These are phyloP conservation scores for Solanum pimpinellifolium DNA, from an alignment of 257 asterid species.

Conservation along the genomic window DNA sequence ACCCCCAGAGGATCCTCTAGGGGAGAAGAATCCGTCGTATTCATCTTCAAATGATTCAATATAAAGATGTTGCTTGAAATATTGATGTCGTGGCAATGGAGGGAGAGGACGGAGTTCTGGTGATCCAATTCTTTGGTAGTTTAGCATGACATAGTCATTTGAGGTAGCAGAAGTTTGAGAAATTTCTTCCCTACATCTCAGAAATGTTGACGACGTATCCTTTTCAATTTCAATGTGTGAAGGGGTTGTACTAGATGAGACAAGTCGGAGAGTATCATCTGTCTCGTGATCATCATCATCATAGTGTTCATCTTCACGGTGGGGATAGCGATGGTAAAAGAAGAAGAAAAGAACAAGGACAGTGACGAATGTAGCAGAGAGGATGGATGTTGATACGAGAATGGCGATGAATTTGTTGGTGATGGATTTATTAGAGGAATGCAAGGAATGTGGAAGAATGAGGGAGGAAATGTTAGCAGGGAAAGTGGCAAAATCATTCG, in stretches of 20 bases:
- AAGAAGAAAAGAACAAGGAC: constrained; percentile 30
- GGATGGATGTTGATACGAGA: constrained; percentile 30
- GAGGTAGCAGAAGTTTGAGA: constrained; percentile 7
- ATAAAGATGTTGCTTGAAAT: constrained; percentile 14
- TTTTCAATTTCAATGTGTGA: constrained; percentile 25
- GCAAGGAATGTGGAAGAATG: constrained; percentile 51
- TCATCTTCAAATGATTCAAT: constrained; percentile 15
- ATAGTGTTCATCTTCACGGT: constrained; percentile 13
- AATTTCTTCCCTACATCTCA: constrained; percentile 41
- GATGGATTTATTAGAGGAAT: constrained; percentile 32
- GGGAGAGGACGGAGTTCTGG: constrained; percentile 95
- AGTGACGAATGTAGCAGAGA: constrained; percentile 15
- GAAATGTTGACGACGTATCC: constrained; percentile 37
- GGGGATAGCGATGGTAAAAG: constrained; percentile 34
- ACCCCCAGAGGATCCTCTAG: constrained; percentile 43
- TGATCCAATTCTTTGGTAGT: constrained; percentile 46
- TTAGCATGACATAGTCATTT: background rate
- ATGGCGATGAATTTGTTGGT: constrained; percentile 43
- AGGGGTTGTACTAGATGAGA: constrained; percentile 44
- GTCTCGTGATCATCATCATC: constrained; percentile 11
- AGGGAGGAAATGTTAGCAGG: constrained; percentile 93
- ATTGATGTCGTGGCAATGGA: constrained; percentile 59
- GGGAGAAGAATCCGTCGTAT: constrained; percentile 49
- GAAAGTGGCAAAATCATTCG: constrained; percentile 30
- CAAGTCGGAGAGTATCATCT: constrained; percentile 52